These are phyloP conservation scores for Pseudoturritis turrita DNA, from an alignment of 345 rosid genomes.

Conservation along the genomic window DNA sequence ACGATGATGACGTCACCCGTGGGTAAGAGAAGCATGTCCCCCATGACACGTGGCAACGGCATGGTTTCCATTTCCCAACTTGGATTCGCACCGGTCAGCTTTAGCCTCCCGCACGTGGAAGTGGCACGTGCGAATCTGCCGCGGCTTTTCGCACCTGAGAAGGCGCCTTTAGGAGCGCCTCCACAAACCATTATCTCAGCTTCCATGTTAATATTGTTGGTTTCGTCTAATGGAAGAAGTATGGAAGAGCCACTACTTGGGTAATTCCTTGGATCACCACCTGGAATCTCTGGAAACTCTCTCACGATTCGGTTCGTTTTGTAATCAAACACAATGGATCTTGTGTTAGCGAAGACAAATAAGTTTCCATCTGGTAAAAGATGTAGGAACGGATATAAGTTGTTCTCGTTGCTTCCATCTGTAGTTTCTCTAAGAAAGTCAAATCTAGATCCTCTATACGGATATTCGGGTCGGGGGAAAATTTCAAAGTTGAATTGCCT, in stretches of 20 bases:
- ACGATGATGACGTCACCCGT: constrained; percentile 60
- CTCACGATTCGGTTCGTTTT: constrained; percentile 40
- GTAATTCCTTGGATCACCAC: constrained; percentile 64
- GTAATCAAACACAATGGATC: constrained; percentile 63
- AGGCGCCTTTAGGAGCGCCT: constrained; percentile 59
- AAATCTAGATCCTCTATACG: constrained; percentile 20
- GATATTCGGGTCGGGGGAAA: constrained; percentile 34
- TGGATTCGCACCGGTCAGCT: constrained; percentile 37
- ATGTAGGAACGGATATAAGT: constrained; percentile 79
- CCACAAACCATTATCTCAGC: constrained; percentile 79
- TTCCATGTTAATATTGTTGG: not conserved
- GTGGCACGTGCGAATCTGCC: constrained; percentile 39
- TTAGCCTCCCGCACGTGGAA: constrained; percentile 71
- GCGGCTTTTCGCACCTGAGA: constrained; percentile 1
- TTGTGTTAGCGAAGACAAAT: constrained; percentile 74
- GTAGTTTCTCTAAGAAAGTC: constrained; percentile 47
- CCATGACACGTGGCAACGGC: constrained; percentile 80
- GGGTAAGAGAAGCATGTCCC: constrained; percentile 78
- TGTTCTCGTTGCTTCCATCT: constrained; percentile 56
- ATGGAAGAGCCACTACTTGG: constrained; percentile 89
- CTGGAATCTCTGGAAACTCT: constrained; percentile 56
- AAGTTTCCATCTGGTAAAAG: constrained; percentile 83
- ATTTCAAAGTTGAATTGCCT: constrained; percentile 65
- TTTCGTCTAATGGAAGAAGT: constrained; percentile 65
- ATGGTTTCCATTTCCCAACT: constrained; percentile 69